These are phyloP conservation scores for Debaryomyces singareniensis DNA, from an alignment of 1,139 yeast species.

Conservation along the genomic window DNA sequence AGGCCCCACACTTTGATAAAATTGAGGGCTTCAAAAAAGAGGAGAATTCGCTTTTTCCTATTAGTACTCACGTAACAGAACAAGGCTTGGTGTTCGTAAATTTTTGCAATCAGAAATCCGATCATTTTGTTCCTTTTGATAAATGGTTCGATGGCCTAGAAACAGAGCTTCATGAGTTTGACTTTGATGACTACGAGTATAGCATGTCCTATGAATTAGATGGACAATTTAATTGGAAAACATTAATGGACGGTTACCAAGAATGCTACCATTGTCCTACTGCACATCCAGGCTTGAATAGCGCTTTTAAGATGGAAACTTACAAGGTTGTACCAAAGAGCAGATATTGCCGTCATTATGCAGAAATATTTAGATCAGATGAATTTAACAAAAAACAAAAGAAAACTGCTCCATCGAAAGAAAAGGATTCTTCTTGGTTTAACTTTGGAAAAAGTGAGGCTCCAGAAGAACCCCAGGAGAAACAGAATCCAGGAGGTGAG, in stretches of 20 bases:
- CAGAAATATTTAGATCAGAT: constrained; percentile 16
- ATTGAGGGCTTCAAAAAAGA: constrained; percentile 53
- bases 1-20: constrained; percentile 56
- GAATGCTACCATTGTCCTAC: constrained; percentile 66
- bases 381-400: constrained; percentile 6
- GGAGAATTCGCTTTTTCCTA: constrained; percentile 50
- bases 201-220: constrained; percentile 62
- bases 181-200: constrained; percentile 54
- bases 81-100: constrained; percentile 55
- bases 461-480: constrained; percentile 11
- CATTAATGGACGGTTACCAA: constrained; percentile 62
- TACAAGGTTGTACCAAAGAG: constrained; percentile 55
- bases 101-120: constrained; percentile 30
- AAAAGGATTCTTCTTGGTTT: constrained; percentile 40
- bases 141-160: constrained; percentile 48
- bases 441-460: constrained; percentile 39
- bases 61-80: constrained; percentile 46
- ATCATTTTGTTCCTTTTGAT: constrained; percentile 38
- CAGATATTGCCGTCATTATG: constrained; percentile 54
- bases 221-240: constrained; percentile 61
- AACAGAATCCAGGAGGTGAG: constrained; percentile 49
- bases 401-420: constrained; percentile 6
- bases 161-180: constrained; percentile 48
- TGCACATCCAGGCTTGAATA: constrained; percentile 54
- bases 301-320: constrained; percentile 59